phyloP scores from a whole-genome alignment of 257 asterid genomes.

The Salvia rosmarinus region DNA sequence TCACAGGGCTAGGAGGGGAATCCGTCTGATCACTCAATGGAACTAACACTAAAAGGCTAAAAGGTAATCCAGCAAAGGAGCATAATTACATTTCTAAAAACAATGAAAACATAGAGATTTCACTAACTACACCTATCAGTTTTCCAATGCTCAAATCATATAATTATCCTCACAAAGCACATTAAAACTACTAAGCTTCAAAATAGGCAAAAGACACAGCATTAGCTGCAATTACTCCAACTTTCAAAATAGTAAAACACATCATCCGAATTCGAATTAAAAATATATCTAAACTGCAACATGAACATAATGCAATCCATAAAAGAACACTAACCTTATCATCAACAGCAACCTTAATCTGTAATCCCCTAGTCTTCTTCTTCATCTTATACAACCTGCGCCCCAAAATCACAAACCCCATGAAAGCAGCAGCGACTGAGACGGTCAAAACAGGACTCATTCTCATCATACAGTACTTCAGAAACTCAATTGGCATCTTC shows the following conservation, averaged over 20 bases:
- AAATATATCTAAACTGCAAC: neutral
- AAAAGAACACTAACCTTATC: slow-evolving; percentile 72
- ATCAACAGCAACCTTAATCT: slow-evolving; percentile 76
- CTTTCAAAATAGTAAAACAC: slow-evolving; percentile 3
- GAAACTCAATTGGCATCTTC: slow-evolving; percentile 87
- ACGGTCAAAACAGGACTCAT: slow-evolving; percentile 82
- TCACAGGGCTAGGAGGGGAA: no score
- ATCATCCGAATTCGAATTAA: slow-evolving; percentile 7
- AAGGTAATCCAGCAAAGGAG: neutral
- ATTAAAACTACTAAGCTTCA: neutral
- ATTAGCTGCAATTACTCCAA: neutral
- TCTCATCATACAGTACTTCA: slow-evolving; percentile 62
- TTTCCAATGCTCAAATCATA: slow-evolving; percentile 24
- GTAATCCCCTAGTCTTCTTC: slow-evolving; percentile 67
- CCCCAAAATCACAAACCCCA: slow-evolving; percentile 84
- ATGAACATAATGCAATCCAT: slow-evolving; percentile 28
- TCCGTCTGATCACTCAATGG: no score
- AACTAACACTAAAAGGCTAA: no score
- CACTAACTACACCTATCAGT: neutral
- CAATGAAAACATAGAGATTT: no score
- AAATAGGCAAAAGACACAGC: neutral
- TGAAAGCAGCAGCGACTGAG: slow-evolving; percentile 79
- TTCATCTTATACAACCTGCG: slow-evolving; percentile 79
- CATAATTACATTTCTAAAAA: neutral
- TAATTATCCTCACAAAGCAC: slow-evolving; percentile 23